Evolutionary conservation across 805 yeast species (phyloP).

Genomic region (Candida chauliodis): DNA sequence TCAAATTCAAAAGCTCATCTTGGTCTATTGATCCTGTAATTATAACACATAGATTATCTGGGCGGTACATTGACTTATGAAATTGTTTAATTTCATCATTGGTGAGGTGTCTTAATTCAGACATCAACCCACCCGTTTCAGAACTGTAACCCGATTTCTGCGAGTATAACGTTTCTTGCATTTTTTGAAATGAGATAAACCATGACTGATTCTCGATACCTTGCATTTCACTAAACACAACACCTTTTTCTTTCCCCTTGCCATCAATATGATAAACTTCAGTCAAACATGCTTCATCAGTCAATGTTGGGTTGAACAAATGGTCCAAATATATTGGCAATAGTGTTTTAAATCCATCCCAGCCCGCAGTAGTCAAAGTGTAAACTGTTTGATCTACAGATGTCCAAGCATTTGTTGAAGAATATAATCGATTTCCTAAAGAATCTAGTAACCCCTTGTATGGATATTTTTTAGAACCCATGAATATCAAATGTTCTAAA

Average conservation of each 20-base stretch:
- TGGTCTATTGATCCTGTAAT: conserved; percentile 86
- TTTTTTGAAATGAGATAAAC: conserved; percentile 58
- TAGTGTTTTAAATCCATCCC: conserved; percentile 85
- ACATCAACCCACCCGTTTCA: conserved; percentile 90
- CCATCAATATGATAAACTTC: conserved; percentile 96
- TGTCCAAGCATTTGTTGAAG: conserved; percentile 96
- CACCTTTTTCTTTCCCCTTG: conserved; percentile 88
- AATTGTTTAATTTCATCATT: conserved; percentile 73
- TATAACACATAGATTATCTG: conserved; percentile 80
- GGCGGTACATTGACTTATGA: conserved; percentile 68
- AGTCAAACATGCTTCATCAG: conserved; percentile 87
- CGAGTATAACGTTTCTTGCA: conserved; percentile 54
- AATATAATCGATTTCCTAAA: conserved; percentile 77
- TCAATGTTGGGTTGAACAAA: conserved; percentile 74
- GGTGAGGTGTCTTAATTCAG: conserved; percentile 68
- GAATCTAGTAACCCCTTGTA: conserved; percentile 88
- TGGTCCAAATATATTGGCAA: conserved; percentile 92
- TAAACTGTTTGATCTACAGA: conserved; percentile 94
- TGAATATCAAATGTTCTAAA: conserved; percentile 86
- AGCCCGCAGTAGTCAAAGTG: conserved; percentile 87
- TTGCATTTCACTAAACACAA: conserved; percentile 96
- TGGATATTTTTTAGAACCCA: conserved; percentile 89
- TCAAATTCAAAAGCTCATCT: conserved; percentile 56
- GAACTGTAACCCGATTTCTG: conserved; percentile 77
- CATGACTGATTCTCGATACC: conserved; percentile 79